Conservation (phyloP, 2,329 filamentous ascomycete species). For the Tolypocladium tropicale region DNA sequence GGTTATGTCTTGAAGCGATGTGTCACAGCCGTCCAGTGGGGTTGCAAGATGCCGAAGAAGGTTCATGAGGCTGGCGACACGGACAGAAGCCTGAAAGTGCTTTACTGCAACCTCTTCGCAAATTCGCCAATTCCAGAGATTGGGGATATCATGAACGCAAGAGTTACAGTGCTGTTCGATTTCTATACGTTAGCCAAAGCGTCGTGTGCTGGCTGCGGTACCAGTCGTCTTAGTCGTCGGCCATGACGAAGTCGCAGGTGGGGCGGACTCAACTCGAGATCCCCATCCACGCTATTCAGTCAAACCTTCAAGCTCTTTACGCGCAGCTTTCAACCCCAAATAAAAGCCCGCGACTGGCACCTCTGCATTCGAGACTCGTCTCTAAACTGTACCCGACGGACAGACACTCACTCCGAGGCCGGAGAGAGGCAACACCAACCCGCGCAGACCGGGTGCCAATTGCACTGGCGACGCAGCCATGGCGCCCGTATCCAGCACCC, state of each 20-base stretch:
- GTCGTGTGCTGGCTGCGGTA: too few relatives aligned
- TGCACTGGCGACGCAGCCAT: conserved; percentile 23
- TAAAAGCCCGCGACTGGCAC: background rate
- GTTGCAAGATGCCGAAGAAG: background rate
- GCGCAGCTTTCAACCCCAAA: background rate
- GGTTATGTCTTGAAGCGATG: background rate
- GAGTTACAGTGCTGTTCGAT: too few relatives aligned
- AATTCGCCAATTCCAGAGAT: too few relatives aligned
- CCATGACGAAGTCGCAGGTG: background rate
- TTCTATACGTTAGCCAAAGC: too few relatives aligned
- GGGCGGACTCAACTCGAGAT: background rate
- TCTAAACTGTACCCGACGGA: background rate
- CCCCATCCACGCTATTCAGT: background rate
- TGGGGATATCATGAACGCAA: too few relatives aligned
- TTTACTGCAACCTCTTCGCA: too few relatives aligned
- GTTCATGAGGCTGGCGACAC: background rate
- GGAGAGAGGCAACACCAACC: background rate
- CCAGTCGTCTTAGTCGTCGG: background rate
- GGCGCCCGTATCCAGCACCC: conserved; percentile 47
- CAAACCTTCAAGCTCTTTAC: background rate
- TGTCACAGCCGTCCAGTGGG: background rate
- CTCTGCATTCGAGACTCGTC: too few relatives aligned
- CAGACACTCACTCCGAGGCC: background rate
- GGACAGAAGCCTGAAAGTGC: too few relatives aligned
- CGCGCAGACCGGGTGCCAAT: background rate